These are phyloP conservation scores for Leucogyrophana mollusca DNA, from an alignment of 768 basidiomycete genomes.

Conservation along the genomic window DNA sequence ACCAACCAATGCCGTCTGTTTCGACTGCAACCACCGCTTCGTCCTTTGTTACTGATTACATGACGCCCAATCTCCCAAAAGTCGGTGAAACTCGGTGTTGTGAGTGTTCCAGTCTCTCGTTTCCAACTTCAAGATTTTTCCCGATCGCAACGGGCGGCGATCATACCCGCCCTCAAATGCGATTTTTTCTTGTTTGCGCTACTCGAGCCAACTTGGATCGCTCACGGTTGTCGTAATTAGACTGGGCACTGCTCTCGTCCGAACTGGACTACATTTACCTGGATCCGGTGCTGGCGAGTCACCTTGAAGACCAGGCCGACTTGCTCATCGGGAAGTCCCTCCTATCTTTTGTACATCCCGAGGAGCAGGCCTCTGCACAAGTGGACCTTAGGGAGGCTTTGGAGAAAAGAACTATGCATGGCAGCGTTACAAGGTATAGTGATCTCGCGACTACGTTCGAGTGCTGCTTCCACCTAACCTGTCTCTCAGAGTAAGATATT, in stretches of 20 bases:
- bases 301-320: slow-evolving; percentile 72
- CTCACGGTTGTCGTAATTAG: slow-evolving; percentile 33
- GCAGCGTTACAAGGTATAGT: slow-evolving; percentile 74
- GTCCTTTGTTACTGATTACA: slow-evolving; percentile 35
- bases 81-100: slow-evolving; percentile 76
- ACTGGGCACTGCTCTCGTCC: slow-evolving; percentile 80
- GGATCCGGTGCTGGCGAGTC: slow-evolving; percentile 73
- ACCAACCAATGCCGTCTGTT: slow-evolving; percentile 28
- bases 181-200: slow-evolving; percentile 25
- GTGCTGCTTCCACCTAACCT: slow-evolving; percentile 3
- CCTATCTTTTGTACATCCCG: slow-evolving; percentile 80
- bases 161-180: slow-evolving; percentile 34
- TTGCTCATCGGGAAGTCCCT: slow-evolving; percentile 68
- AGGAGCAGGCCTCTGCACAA: slow-evolving; percentile 74
- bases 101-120: slow-evolving; percentile 39
- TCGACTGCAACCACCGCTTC: slow-evolving; percentile 25
- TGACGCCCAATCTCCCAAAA: slow-evolving; percentile 44
- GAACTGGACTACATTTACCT: slow-evolving; percentile 79
- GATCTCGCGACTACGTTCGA: slow-evolving; percentile 2
- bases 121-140: slow-evolving; percentile 30
- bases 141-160: slow-evolving; percentile 33
- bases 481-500: slow-evolving; percentile 67
- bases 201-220: slow-evolving; percentile 11
- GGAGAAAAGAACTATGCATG: slow-evolving; percentile 72
- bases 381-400: slow-evolving; percentile 74